These are phyloP conservation scores for Calendula officinalis DNA, from an alignment of 129 eudicot species.

Conservation along the genomic window DNA sequence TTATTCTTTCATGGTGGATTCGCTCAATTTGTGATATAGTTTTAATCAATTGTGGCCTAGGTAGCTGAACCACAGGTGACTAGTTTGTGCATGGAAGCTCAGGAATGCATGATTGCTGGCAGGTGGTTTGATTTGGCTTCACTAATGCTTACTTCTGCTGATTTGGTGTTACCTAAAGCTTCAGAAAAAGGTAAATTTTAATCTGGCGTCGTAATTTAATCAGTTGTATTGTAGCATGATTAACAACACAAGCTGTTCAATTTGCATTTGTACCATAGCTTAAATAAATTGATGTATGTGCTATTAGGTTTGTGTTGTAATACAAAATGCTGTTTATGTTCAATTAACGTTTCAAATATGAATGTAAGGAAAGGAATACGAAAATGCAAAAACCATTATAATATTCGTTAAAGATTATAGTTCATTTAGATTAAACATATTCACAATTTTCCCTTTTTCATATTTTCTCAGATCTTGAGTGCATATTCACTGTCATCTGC, in stretches of 20 bases:
- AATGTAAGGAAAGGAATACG: not conserved
- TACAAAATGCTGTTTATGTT: not conserved
- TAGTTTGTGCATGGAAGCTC: slow-evolving; percentile 68
- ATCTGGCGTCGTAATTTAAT: not conserved
- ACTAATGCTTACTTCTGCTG: slow-evolving; percentile 82
- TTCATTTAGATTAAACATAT: not conserved
- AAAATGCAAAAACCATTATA: not conserved
- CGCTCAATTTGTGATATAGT: slow-evolving; percentile 1
- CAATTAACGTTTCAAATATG: not conserved
- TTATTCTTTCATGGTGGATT: not conserved
- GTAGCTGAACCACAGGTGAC: slow-evolving; percentile 75
- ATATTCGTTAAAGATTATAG: slow-evolving; percentile 1
- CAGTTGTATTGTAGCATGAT: not conserved
- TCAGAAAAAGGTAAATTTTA: slow-evolving; percentile 66
- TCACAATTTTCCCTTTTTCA: not conserved
- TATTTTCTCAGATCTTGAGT: too few species aligned
- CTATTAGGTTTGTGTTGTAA: not conserved
- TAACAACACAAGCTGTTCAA: not conserved
- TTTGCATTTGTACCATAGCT: slow-evolving; percentile 43
- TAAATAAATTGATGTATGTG: not conserved
- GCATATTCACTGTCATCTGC: too few species aligned
- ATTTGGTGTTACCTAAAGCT: slow-evolving; percentile 64
- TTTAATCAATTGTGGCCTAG: slow-evolving; percentile 32
- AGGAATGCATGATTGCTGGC: slow-evolving; percentile 34
- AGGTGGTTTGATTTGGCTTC: not conserved